Evolutionary conservation across 768 basidiomycete genomes (phyloP).

Genomic region (Boletales sp.): DNA sequence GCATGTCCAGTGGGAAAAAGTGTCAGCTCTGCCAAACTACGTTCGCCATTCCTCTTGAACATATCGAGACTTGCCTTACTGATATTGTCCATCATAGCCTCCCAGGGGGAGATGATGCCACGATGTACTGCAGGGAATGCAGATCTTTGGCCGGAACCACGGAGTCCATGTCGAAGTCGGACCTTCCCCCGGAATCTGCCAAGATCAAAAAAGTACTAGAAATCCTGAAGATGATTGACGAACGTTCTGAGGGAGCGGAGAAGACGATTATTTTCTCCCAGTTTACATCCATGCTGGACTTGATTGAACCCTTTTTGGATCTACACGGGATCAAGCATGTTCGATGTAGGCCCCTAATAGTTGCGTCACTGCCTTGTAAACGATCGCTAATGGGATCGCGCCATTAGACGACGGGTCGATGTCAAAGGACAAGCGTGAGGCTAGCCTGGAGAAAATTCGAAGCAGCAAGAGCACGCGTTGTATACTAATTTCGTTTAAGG

Average conservation of each 20-base stretch:
- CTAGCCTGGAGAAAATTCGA: slow-evolving; percentile 69
- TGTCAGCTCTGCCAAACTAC: slow-evolving; percentile 75
- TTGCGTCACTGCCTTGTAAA: neutral
- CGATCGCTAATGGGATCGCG: slow-evolving; percentile 4
- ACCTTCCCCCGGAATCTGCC: slow-evolving; percentile 67
- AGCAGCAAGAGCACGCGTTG: slow-evolving; percentile 55
- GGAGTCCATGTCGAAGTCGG: slow-evolving; percentile 16
- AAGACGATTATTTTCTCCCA: slow-evolving; percentile 98
- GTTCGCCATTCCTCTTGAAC: slow-evolving; percentile 42
- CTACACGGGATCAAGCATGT: slow-evolving; percentile 67
- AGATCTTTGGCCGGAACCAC: slow-evolving; percentile 48
- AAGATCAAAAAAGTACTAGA: slow-evolving; percentile 85
- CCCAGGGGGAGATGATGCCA: slow-evolving; percentile 18
- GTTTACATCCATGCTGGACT: slow-evolving; percentile 82
- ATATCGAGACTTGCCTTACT: neutral
- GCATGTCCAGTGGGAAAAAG: slow-evolving; percentile 53
- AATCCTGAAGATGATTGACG: slow-evolving; percentile 62
- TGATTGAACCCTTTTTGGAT: slow-evolving; percentile 82
- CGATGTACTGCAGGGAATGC: slow-evolving; percentile 59
- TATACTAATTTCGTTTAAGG: slow-evolving; percentile 95
- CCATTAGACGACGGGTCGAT: slow-evolving; percentile 84
- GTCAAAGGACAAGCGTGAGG: slow-evolving; percentile 71
- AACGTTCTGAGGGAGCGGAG: slow-evolving; percentile 55
- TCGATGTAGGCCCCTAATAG: slow-evolving; percentile 53
- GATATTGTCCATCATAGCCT: slow-evolving; percentile 12